Evolutionary conservation across 805 yeast genomes (phyloP).

Genomic region (Kluyveromyces wickerhamii): DNA sequence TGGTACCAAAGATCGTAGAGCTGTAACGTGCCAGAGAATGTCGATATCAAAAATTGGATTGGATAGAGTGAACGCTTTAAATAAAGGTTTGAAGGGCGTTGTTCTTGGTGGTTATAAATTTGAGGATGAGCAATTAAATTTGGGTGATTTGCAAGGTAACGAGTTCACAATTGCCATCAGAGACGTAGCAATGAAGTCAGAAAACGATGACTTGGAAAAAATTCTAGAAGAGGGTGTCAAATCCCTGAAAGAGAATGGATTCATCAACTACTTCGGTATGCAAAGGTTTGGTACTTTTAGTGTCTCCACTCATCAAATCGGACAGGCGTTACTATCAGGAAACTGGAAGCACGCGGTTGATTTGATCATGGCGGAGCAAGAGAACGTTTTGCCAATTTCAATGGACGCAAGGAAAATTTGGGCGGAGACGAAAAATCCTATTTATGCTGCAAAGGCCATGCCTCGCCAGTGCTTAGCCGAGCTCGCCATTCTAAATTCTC

Average conservation of each 20-base stretch:
- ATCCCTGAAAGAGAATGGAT: constrained; percentile 61
- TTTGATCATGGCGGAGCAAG: constrained; percentile 77
- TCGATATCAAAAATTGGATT: constrained; percentile 62
- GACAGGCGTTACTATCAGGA: constrained; percentile 58
- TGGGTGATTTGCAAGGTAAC: constrained; percentile 86
- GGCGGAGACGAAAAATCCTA: constrained; percentile 65
- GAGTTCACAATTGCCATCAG: constrained; percentile 81
- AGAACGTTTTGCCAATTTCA: constrained; percentile 73
- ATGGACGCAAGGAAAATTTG: constrained; percentile 75
- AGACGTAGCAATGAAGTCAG: constrained; percentile 42
- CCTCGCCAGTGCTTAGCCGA: constrained; percentile 89
- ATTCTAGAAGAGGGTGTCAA: constrained; percentile 45
- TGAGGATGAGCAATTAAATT: constrained; percentile 47
- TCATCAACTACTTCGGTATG: constrained; percentile 94
- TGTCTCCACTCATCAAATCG: constrained; percentile 81
- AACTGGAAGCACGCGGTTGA: constrained; percentile 80
- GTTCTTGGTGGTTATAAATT: constrained; percentile 73
- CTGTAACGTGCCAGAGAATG: constrained; percentile 82
- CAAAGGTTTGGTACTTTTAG: constrained; percentile 97
- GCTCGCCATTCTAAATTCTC: constrained; percentile 52
- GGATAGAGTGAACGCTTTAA: constrained; percentile 68
- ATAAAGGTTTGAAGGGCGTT: constrained; percentile 68
- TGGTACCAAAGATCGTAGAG: constrained; percentile 96
- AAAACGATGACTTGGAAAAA: constrained; percentile 33
- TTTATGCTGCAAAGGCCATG: constrained; percentile 60